phyloP scores from a whole-genome alignment of 345 rosid genomes.

The Melaleuca quinquenervia region DNA sequence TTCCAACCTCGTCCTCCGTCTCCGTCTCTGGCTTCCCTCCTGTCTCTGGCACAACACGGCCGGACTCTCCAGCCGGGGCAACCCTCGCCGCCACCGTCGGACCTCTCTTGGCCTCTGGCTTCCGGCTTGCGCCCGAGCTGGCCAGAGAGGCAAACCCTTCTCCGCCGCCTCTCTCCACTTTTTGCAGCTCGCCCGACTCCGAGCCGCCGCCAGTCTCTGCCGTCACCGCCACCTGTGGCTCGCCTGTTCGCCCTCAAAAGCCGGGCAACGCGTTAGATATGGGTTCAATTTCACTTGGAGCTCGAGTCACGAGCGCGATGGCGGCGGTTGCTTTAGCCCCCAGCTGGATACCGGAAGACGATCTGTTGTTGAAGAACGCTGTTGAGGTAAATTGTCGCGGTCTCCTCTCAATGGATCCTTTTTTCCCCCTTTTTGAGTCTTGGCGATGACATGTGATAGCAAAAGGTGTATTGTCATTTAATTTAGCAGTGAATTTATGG shows the following conservation, averaged over 20 bases:
- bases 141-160: not conserved
- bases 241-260: not conserved
- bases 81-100: not conserved
- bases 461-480: not conserved
- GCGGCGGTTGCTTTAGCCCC: conserved; percentile 19
- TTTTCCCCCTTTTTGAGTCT: not conserved
- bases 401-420: not conserved
- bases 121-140: not conserved
- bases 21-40: not conserved
- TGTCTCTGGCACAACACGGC: not conserved
- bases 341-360: conserved; percentile 59
- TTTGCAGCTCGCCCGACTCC: not conserved
- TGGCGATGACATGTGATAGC: not conserved
- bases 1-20: not conserved
- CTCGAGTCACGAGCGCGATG: conserved; percentile 7
- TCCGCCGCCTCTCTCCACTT: not conserved
- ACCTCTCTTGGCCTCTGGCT: not conserved
- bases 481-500: not conserved
- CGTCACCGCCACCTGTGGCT: not conserved
- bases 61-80: not conserved
- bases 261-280: not conserved
- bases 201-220: not conserved
- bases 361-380: conserved; percentile 52
- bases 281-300: not conserved
- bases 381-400: conserved; percentile 35